Percentiles rank a stretch among this genome's conserved stretches.
Conservation (phyloP, 2,329 filamentous ascomycete species). For the Penicillium occitanis region DNA sequence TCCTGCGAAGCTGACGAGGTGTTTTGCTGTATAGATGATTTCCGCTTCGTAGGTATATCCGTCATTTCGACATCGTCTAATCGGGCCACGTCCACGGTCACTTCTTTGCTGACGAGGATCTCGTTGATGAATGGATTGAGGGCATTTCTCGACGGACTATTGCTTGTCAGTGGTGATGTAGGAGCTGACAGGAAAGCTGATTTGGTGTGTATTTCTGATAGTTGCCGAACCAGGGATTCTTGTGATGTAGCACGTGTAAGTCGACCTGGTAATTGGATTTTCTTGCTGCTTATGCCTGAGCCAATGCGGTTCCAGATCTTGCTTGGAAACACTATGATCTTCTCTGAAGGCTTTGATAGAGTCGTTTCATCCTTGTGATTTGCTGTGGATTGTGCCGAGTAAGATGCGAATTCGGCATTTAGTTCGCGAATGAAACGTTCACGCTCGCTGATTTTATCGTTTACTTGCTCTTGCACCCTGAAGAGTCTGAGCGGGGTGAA, state of each 20-base stretch:
- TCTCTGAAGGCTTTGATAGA: not conserved
- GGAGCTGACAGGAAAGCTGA: not conserved
- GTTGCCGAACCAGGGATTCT: constrained; percentile 15
- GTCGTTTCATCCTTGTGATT: not conserved
- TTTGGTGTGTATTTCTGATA: not conserved
- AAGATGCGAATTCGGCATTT: constrained; percentile 19
- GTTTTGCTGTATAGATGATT: not conserved
- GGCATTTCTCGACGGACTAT: not conserved
- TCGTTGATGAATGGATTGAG: constrained; percentile 10
- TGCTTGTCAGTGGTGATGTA: not conserved
- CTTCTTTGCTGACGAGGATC: constrained; percentile 20
- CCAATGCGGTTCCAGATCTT: constrained; percentile 9
- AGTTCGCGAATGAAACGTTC: constrained; percentile 50
- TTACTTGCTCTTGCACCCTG: constrained; percentile 64
- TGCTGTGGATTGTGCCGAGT: constrained; percentile 18
- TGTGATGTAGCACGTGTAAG: constrained; percentile 6
- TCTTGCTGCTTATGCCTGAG: not conserved
- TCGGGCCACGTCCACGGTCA: constrained; percentile 18
- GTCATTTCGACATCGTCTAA: constrained; percentile 16
- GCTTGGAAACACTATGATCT: not conserved
- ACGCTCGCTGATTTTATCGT: constrained; percentile 56
- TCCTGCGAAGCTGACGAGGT: not conserved
- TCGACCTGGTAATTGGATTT: not conserved
- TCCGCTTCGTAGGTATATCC: not conserved
- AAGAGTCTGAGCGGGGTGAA: constrained; percentile 66